These are phyloP conservation scores for Agarophyton chilense DNA, from an alignment of 23 red algal species.

Conservation along the genomic window DNA sequence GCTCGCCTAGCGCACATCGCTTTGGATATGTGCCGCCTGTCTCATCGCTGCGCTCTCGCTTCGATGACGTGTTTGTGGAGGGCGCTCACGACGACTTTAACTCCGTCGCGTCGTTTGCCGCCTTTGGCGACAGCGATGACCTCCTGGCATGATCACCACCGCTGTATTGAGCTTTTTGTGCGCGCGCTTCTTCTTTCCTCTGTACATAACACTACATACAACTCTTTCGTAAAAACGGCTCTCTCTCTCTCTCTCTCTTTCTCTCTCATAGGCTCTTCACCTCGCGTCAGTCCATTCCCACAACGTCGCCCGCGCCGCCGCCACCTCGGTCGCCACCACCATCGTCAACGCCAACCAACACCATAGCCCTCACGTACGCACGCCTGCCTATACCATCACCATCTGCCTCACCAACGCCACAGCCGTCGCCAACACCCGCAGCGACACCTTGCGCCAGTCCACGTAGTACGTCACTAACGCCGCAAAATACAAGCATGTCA, in stretches of 20 bases:
- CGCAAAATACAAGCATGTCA: neutral
- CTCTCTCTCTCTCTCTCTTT: too few relatives aligned
- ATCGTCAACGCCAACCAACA: too few relatives aligned
- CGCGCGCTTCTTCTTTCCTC: too few relatives aligned
- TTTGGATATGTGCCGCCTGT: constrained; percentile 45
- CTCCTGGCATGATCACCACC: neutral
- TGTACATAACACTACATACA: too few relatives aligned
- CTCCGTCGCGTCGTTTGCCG: neutral
- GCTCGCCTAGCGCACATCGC: constrained; percentile 33
- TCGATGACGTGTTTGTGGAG: constrained; percentile 62
- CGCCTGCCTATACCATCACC: too few relatives aligned
- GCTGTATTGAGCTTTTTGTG: neutral
- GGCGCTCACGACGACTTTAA: constrained; percentile 5
- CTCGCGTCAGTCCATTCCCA: too few relatives aligned
- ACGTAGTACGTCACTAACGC: neutral
- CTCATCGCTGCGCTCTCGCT: neutral
- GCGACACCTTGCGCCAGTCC: neutral
- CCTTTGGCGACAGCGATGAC: neutral
- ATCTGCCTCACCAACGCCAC: neutral
- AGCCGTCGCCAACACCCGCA: too few relatives aligned
- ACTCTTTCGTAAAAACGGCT: too few relatives aligned
- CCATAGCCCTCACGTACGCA: too few relatives aligned
- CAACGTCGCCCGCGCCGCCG: too few relatives aligned
- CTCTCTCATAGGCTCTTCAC: too few relatives aligned
- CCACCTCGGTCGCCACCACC: too few relatives aligned